Evolutionary conservation across 768 basidiomycete genomes (phyloP).

Genomic region (Boletus rufocinnamomeus): DNA sequence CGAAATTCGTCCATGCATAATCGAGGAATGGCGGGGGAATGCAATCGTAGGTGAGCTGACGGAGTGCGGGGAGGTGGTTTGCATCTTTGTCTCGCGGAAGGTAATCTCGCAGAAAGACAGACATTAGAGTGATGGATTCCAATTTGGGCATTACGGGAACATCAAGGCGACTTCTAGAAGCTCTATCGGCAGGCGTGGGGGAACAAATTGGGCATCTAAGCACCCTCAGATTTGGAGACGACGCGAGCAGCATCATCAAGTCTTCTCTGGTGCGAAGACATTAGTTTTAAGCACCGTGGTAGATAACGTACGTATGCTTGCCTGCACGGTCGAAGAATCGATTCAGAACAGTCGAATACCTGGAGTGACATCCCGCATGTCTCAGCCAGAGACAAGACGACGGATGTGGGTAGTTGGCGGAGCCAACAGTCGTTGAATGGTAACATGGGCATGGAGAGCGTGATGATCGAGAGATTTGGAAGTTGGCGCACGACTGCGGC

Average conservation of each 20-base stretch:
- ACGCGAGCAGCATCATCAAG: conserved; percentile 29
- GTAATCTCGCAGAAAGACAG: conserved; percentile 33
- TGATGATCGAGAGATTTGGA: conserved; percentile 28
- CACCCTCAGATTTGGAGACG: conserved; percentile 29
- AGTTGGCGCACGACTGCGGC: conserved; percentile 28
- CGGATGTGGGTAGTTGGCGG: conserved; percentile 24
- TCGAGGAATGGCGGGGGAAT: conserved; percentile 34
- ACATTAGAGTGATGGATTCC: conserved; percentile 29
- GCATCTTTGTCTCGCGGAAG: conserved; percentile 30
- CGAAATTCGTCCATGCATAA: conserved; percentile 30
- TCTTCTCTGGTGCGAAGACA: conserved; percentile 24
- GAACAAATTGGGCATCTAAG: conserved; percentile 33
- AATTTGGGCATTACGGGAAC: conserved; percentile 31
- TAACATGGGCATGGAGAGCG: conserved; percentile 31
- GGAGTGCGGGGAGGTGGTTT: conserved; percentile 33
- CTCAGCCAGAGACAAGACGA: conserved; percentile 28
- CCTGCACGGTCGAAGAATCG: conserved; percentile 33
- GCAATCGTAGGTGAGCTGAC: conserved; percentile 35
- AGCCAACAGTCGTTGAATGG: conserved; percentile 31
- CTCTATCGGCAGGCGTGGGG: conserved; percentile 25
- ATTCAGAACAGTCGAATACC: conserved; percentile 34
- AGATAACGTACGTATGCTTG: conserved; percentile 8
- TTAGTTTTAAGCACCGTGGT: neutral
- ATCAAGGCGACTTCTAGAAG: conserved; percentile 20
- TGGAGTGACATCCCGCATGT: conserved; percentile 30